Percentiles rank a stretch among this genome's conserved stretches.
Evolutionary conservation across 2,329 filamentous ascomycete species (phyloP).

Genomic region (Penicillium verrucosum): DNA sequence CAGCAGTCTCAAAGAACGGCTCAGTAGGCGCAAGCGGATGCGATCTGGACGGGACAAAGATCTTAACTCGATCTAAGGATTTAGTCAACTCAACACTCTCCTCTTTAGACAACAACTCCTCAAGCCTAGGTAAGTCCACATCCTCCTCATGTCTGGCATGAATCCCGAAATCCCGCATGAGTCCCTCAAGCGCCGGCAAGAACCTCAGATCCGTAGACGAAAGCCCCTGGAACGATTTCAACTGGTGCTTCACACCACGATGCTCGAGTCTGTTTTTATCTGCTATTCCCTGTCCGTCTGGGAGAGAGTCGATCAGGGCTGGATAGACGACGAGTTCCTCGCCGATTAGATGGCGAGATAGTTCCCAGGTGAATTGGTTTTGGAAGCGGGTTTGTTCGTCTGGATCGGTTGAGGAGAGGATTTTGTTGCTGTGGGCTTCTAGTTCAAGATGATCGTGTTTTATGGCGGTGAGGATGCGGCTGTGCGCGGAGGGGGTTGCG

Average conservation of each 20-base stretch:
- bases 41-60: constrained; percentile 51
- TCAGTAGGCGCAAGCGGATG: constrained; percentile 52
- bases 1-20: constrained; percentile 56
- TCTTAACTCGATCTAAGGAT: constrained; percentile 52
- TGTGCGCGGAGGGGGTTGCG: constrained; percentile 1
- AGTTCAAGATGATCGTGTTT: constrained; percentile 45
- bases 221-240: constrained; percentile 52
- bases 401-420: constrained; percentile 40
- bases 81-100: constrained; percentile 41
- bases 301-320: constrained; percentile 50
- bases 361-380: constrained; percentile 54
- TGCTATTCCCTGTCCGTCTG: constrained; percentile 45
- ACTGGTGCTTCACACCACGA: constrained; percentile 51
- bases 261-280: constrained; percentile 51
- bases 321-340: constrained; percentile 57
- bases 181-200: constrained; percentile 40
- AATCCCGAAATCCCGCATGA: constrained; percentile 43
- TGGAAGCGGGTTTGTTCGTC: constrained; percentile 48
- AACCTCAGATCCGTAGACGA: constrained; percentile 42
- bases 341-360: constrained; percentile 51
- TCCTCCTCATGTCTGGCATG: constrained; percentile 54
- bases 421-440: constrained; percentile 43
- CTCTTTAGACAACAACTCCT: constrained; percentile 38
- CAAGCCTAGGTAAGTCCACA: constrained; percentile 49
- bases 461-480: constrained; percentile 38